Evolutionary conservation across 2,329 filamentous ascomycete species (phyloP), one percentile per base, ranked within the genome.

Genomic region (Rhytidhysteron rufulum): DNA sequence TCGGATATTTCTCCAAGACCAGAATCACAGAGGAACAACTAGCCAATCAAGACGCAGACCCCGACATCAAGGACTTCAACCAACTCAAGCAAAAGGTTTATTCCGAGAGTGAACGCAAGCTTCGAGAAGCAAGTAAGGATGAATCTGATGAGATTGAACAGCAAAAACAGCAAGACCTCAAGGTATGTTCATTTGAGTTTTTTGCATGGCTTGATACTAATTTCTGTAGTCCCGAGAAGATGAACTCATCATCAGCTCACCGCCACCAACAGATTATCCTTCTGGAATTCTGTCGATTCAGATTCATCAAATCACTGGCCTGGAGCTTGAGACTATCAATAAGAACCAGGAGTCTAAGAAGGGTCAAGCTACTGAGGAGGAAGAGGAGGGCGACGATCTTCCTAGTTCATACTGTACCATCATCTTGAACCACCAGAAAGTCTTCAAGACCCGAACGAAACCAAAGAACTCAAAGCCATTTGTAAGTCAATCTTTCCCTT

Each of bases 391-490:
- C 13, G 80, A 83, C 4, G 76, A 80, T 32, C 67, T 87, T 29
- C 85, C 85, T 0, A 84, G 82, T 34, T 73, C 80, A 19, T 89
- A 87, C 57, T 86, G 83, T 58, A 86, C 75, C 22, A 77, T 88
- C 50, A 84, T 88, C 31, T 64, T 88, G 49, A 87, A 88, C 55
- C 83, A 88, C 55, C 75, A 77, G 48, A 87, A 78, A 42, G 65
- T 77, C 10, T 89, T 83, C 66, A 81, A 77, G 51, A 86, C 85
- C 2, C 71, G 85, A 13, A 86, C 85, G 0, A 88, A 89, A 63
- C 85, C 85, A 1, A 86, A 87, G 66, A 88, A 87, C 46, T 75
- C 80, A 0, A 87, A 86, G 52, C 85, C 85, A 0, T 88, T 88
- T 62, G 39, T 41, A 35, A 16, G 39, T 30, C 27, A 30, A 21